Evolutionary conservation across 1,284 basidiomycete species (phyloP), one percentile per base, ranked within the genome.

Genomic region (Chondrostereum purpureum): DNA sequence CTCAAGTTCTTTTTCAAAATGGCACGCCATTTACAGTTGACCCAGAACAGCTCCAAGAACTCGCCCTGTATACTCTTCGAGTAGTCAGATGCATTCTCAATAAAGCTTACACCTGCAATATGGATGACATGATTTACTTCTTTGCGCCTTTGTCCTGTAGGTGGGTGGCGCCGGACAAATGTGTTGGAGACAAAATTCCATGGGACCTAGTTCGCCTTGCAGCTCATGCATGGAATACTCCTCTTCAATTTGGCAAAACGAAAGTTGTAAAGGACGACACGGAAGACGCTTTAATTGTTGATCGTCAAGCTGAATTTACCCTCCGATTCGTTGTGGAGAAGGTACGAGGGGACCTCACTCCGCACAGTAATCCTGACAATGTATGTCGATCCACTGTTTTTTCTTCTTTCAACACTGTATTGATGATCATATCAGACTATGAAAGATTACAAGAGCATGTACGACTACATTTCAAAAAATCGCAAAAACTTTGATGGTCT

Each of bases 221-320:
- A 3, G 77, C 71, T 8, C 63, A 66, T 34, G 63, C 70, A 8
- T 80, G 73, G 65, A 70, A 71, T 24, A 64, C 68, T 8, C 69
- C 74, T 3, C 65, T 90, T 19, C 66, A 70, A 38, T 61, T 62
- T 34, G 65, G 68, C 14, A 61, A 67, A 18, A 42, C 68, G 10
- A 66, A 70, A 47, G 61, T 63, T 2, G 56, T 77, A n/a, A 61
- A 64, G 13, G 55, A 63, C 17, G 73, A 72, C 45, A 58, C 80
- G 6, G 56, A 69, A 44, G 83, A 88, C 52, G 76, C 80, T 18
- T 65, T 90, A 17, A 66, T 92, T 23, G 81, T 86, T 59, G 88
- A 89, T 56, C 69, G 85, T 46, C 73, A 70, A 64, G 73, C 78
- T n/a, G 87, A 90, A 58, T 88, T 83, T 55, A 88, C 85, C 2